Conservation (phyloP, 2,329 filamentous ascomycete genomes). For the Sporothrix variecibatus region DNA sequence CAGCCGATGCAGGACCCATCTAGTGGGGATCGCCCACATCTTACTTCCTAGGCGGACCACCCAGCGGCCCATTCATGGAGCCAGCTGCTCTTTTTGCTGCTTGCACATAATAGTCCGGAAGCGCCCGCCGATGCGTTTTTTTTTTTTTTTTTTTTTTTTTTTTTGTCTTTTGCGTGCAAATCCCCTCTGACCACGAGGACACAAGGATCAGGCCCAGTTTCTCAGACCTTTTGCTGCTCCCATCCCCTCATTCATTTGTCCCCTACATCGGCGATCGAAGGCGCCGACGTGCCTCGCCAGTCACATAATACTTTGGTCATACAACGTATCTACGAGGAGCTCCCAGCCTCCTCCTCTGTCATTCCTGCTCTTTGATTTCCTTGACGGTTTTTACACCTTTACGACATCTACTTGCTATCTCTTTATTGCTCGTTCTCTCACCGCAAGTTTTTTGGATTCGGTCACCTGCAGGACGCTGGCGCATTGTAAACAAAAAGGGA, state of each 20-base stretch:
- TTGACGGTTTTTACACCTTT: not conserved
- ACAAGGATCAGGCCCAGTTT: not conserved
- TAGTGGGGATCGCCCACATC: not conserved
- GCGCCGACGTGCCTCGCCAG: not conserved
- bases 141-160: not conserved
- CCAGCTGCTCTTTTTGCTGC: not conserved
- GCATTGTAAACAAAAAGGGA: not conserved
- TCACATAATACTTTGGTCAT: not conserved
- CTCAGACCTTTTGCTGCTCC: not conserved
- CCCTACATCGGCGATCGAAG: not conserved
- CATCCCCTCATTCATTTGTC: not conserved
- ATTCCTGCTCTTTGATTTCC: not conserved
- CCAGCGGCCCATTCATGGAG: not conserved
- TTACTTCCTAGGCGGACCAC: not conserved
- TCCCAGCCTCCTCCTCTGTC: not conserved
- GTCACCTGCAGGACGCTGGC: not conserved
- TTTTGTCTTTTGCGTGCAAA: not conserved
- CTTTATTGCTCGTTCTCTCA: not conserved
- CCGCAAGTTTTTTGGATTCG: not conserved
- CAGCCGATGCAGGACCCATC: not conserved
- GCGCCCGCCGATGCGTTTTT: not conserved
- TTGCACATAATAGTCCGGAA: not conserved
- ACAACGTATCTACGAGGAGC: not conserved
- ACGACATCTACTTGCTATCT: not conserved
- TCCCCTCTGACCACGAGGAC: not conserved